A percentile compares a stretch with the other conserved stretches of the same genome.
These are phyloP conservation scores for Moniliophthora roreri DNA, from an alignment of 1,284 basidiomycete species.

Conservation along the genomic window DNA sequence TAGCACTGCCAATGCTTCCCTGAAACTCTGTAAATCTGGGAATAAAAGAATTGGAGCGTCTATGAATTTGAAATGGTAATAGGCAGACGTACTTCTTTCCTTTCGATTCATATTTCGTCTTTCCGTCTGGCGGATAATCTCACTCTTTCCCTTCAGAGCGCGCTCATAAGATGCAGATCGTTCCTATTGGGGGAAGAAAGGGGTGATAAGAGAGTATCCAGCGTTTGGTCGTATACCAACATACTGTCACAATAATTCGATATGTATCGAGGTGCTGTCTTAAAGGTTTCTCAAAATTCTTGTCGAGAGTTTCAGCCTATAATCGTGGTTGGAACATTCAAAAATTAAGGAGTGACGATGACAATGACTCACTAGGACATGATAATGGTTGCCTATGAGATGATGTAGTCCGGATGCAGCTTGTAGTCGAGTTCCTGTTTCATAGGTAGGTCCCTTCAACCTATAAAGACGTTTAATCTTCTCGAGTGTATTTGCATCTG, in stretches of 20 bases:
- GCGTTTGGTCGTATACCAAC: no score
- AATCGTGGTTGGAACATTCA: slow-evolving; percentile 2
- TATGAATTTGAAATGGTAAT: slow-evolving; percentile 6
- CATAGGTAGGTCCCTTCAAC: slow-evolving; percentile 78
- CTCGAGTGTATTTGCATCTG: no score
- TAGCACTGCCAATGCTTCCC: slow-evolving; percentile 79
- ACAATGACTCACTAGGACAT: slow-evolving; percentile 67
- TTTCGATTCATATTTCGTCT: slow-evolving; percentile 82
- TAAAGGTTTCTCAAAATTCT: slow-evolving; percentile 88
- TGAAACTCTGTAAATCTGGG: slow-evolving; percentile 81
- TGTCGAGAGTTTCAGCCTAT: slow-evolving; percentile 84
- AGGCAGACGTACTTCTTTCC: slow-evolving; percentile 67
- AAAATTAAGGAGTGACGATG: background rate
- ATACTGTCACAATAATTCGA: slow-evolving; percentile 67
- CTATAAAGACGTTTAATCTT: slow-evolving; percentile 31
- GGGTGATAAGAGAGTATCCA: slow-evolving; percentile 9
- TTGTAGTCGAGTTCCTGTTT: slow-evolving; percentile 74
- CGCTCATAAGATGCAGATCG: slow-evolving; percentile 80
- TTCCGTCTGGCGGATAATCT: slow-evolving; percentile 88
- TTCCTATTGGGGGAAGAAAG: slow-evolving; percentile 47
- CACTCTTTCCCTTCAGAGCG: slow-evolving; percentile 78
- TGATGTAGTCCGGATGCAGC: slow-evolving; percentile 90
- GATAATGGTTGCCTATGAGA: slow-evolving; percentile 91
- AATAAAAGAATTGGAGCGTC: slow-evolving; percentile 6
- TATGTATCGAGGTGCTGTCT: slow-evolving; percentile 85